Evolutionary conservation across 83 land plant species (phyloP), one percentile per base, ranked within the genome.

Genomic region (Picea engelmannii): DNA sequence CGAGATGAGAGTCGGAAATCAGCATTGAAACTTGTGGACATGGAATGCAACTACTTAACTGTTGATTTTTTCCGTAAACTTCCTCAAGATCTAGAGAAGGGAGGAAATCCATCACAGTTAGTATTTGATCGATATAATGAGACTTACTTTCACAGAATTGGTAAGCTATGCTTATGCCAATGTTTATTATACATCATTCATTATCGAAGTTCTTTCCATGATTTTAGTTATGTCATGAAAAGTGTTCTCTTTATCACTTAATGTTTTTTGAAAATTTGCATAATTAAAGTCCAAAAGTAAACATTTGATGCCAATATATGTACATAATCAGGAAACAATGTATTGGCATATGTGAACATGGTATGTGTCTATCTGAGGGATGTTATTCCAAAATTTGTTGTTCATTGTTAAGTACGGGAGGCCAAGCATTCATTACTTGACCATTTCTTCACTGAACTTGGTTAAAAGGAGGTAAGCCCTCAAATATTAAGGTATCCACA

Each of bases 21-120:
- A 63, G 87, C 93, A 47, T 47, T 92, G 40, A 87, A 90, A 80
- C 84, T 94, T 27, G 96, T 94, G 21, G 96, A 94, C 12, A 94
- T 94, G 96, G 96, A 94, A 81, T 85, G 74, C 68, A 81, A 91
- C 76, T 94, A 94, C 79, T 84, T 94, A 35, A 94, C 96, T 44
- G 96, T 94, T 71, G 96, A 94, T 66, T 94, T 90, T 81, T 94
- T 94, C 71, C 79, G 96, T 35, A 94, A 94, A 92, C 95, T 94
- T 86, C 96, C 96, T 78, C 96, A 94, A 80, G 96, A 92, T 81
- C 66, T 90, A 65, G 96, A 94, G 87, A 92, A 92, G 88, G 96
- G 94, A 66, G 96, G 95, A 83, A 94, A 94, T 81, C 94, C 96
- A 59, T 85, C 94, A 24, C 92, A 90, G 76, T 91, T 95, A 65